phyloP scores from a whole-genome alignment of 352 stramenopile species.

The Phytophthora cryptogea region DNA sequence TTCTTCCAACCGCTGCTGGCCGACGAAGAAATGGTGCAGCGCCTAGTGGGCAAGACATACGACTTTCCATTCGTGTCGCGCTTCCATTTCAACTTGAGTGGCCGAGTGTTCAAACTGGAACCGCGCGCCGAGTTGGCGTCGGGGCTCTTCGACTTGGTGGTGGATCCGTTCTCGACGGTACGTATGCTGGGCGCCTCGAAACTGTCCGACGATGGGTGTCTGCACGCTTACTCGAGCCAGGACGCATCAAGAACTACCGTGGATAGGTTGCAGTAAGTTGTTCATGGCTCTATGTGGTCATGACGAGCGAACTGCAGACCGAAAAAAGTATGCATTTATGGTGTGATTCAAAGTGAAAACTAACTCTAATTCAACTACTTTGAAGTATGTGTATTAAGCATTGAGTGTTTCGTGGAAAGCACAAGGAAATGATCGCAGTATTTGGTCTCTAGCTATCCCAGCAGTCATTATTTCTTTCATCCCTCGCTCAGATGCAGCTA shows the following conservation, averaged over 20 bases:
- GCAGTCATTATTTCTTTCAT: background rate
- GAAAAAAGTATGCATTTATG: no score
- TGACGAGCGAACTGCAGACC: no score
- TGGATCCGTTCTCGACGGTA: constrained; percentile 58
- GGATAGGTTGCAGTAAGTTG: no score
- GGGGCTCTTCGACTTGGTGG: constrained; percentile 57
- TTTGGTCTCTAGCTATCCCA: background rate
- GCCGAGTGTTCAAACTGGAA: constrained; percentile 57
- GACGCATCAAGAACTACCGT: background rate
- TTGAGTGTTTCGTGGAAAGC: background rate
- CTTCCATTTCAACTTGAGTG: constrained; percentile 59
- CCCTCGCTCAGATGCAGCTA: background rate
- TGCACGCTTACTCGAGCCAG: constrained; percentile 53
- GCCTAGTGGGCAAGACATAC: constrained; percentile 63
- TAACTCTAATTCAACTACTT: no score
- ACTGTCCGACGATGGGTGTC: constrained; percentile 52
- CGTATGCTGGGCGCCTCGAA: constrained; percentile 57
- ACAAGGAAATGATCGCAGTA: background rate
- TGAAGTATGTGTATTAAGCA: background rate
- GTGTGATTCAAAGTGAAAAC: no score
- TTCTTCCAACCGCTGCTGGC: constrained; percentile 63
- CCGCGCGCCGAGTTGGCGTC: constrained; percentile 53
- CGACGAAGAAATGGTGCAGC: constrained; percentile 67
- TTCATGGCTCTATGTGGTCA: no score
- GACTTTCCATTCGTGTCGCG: constrained; percentile 55